Percentiles rank a stretch among this genome's conserved stretches.
phyloP scores from a whole-genome alignment of 495 filamentous ascomycete species.

The Copromyces sp. region DNA sequence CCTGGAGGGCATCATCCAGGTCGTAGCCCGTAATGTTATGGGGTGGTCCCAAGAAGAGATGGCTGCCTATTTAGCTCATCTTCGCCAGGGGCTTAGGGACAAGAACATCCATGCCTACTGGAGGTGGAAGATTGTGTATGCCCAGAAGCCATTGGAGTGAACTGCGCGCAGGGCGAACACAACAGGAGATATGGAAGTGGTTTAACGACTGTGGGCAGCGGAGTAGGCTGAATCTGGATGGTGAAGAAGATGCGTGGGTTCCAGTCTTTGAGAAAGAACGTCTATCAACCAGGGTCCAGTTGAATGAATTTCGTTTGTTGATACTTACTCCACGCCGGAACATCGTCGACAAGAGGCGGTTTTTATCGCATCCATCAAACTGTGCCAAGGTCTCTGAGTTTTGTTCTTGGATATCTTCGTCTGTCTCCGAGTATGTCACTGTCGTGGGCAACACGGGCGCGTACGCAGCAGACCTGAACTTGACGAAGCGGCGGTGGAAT shows the following conservation, averaged over 20 bases:
- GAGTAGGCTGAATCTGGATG: no score
- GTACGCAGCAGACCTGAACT: not conserved
- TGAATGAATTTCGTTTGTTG: not conserved
- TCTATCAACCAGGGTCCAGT: no score
- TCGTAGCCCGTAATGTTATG: not conserved
- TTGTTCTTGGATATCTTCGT: not conserved
- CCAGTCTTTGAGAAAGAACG: no score
- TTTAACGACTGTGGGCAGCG: no score
- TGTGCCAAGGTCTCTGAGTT: not conserved
- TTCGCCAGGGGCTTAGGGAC: not conserved
- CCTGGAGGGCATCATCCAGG: not conserved
- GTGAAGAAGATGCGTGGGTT: no score
- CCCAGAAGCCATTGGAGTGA: conserved; percentile 17
- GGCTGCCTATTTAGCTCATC: not conserved
- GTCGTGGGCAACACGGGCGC: not conserved
- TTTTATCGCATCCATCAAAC: not conserved
- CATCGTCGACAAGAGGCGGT: not conserved
- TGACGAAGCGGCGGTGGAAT: not conserved
- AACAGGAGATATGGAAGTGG: not conserved
- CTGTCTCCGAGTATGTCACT: not conserved
- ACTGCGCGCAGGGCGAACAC: not conserved
- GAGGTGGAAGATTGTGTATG: conserved; percentile 20
- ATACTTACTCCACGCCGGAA: not conserved
- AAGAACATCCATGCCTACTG: conserved; percentile 5
- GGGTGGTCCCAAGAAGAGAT: conserved; percentile 1